Evolutionary conservation across 495 filamentous ascomycete genomes (phyloP).

Genomic region (Trypethelium eluteriae): DNA sequence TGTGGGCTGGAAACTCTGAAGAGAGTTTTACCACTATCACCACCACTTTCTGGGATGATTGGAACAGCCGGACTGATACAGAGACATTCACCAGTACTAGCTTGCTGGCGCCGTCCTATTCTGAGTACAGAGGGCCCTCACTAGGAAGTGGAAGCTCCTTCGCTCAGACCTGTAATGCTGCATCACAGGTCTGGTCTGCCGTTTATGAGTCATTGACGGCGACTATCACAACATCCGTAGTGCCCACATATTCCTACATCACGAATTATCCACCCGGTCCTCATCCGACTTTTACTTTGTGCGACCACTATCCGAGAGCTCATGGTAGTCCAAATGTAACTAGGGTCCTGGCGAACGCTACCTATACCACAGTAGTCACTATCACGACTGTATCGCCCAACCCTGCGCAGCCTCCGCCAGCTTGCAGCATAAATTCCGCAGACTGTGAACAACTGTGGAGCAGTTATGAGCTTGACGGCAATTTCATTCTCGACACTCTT

Average conservation of each 20-base stretch:
- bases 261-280: neutral
- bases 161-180: neutral
- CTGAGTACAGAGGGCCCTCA: neutral
- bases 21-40: neutral
- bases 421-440: constrained; percentile 13
- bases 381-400: constrained; percentile 4
- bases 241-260: neutral
- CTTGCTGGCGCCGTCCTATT: neutral
- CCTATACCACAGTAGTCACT: neutral
- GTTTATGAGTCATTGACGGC: neutral
- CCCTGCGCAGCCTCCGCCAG: neutral
- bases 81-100: neutral
- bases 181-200: neutral
- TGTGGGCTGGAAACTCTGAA: neutral
- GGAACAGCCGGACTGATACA: neutral
- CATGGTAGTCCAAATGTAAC: neutral
- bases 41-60: neutral
- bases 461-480: neutral
- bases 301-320: neutral
- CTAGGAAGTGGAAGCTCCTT: neutral
- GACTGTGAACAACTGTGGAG: neutral
- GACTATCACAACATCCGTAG: constrained; percentile 4
- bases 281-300: neutral
- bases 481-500: neutral
- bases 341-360: neutral